Percentiles rank a stretch among this genome's conserved stretches.
Evolutionary conservation across 1,284 basidiomycete genomes (phyloP).

Genomic region (Malassezia japonica): DNA sequence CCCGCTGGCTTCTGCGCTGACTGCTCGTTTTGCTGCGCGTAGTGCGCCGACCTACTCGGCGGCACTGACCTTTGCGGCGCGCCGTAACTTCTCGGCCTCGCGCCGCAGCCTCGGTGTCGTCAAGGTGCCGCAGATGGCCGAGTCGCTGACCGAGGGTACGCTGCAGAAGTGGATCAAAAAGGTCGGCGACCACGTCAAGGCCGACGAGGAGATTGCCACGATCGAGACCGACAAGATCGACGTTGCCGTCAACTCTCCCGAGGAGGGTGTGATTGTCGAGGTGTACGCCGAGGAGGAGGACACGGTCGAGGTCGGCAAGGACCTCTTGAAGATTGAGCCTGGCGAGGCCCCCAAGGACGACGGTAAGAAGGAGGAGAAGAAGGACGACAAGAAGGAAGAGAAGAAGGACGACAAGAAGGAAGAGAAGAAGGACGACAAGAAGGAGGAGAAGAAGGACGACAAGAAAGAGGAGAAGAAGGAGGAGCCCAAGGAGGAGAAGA

Average conservation of each 20-base stretch:
- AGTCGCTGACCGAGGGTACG: constrained; percentile 96
- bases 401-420: constrained; percentile 49
- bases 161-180: constrained; percentile 91
- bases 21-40: constrained; percentile 6
- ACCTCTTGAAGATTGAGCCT: constrained; percentile 81
- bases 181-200: constrained; percentile 79
- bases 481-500: constrained; percentile 49
- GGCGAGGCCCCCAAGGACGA: constrained; percentile 58
- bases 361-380: constrained; percentile 49
- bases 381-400: constrained; percentile 44
- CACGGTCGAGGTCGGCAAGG: constrained; percentile 87
- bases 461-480: constrained; percentile 47
- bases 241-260: constrained; percentile 87
- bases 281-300: constrained; percentile 81
- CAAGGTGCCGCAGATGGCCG: constrained; percentile 97
- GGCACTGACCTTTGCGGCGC: constrained; percentile 6
- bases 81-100: constrained; percentile 24
- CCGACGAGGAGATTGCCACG: constrained; percentile 90
- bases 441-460: constrained; percentile 49
- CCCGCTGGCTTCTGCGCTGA: constrained; percentile 1
- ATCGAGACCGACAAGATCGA: constrained; percentile 99
- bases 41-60: constrained; percentile 5
- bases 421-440: constrained; percentile 20
- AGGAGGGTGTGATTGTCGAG: constrained; percentile 77
- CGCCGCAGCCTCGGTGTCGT: constrained; percentile 57